phyloP scores from a whole-genome alignment of 73 alveolate species.

The Paramecium sonneborni region DNA sequence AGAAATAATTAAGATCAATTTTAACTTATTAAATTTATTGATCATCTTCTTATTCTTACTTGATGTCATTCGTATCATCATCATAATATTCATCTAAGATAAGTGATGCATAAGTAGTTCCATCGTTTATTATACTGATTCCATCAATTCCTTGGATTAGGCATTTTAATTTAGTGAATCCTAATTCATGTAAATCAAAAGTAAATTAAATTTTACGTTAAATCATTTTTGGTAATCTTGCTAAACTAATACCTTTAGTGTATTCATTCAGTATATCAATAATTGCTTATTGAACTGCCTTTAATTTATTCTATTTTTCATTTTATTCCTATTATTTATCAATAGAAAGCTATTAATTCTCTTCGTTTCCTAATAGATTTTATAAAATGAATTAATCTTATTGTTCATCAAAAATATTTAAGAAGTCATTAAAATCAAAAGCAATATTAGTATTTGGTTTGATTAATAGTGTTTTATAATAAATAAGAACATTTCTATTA shows the following conservation, averaged over 20 bases:
- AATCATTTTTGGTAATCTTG: slow-evolving; percentile 61
- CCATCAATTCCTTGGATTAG: slow-evolving; percentile 55
- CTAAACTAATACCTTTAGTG: slow-evolving; percentile 67
- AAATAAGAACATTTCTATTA: slow-evolving; percentile 54
- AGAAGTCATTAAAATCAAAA: slow-evolving; percentile 38
- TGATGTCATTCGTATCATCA: neutral
- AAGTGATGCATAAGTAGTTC: slow-evolving; percentile 64
- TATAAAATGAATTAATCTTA: slow-evolving; percentile 13
- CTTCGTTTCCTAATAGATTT: neutral
- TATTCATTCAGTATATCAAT: slow-evolving; percentile 56
- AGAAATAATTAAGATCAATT: neutral
- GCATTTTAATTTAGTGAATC: slow-evolving; percentile 63
- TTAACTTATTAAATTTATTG: neutral
- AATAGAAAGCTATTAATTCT: neutral
- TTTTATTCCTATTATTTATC: slow-evolving; percentile 16
- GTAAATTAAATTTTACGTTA: slow-evolving; percentile 52
- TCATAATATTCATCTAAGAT: slow-evolving; percentile 29
- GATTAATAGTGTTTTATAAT: slow-evolving; percentile 60
- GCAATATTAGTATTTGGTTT: slow-evolving; percentile 63
- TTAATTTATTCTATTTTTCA: slow-evolving; percentile 53
- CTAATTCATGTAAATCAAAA: slow-evolving; percentile 66
- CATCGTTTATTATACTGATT: slow-evolving; percentile 58
- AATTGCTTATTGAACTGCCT: slow-evolving; percentile 13
- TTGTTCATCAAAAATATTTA: slow-evolving; percentile 10
- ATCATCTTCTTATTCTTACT: neutral